Evolutionary conservation across 176 grass and related monocot species (phyloP), one percentile per base, ranked within the genome.

Genomic region (Luzula sylvatica): DNA sequence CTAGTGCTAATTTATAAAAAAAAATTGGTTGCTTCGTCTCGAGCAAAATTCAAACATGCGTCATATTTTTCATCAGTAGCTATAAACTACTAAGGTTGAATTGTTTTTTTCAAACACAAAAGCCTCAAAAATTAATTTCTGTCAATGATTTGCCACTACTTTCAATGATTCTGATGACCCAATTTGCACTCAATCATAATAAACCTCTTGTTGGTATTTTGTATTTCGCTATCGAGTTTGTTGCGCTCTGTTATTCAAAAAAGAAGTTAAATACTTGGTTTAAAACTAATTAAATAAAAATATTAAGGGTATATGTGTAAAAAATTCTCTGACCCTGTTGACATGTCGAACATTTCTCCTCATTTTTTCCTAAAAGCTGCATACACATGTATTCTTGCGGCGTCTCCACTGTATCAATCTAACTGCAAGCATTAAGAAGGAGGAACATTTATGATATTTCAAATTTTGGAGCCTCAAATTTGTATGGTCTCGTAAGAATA

Each of bases 151-250:
- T n/a, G n/a, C n/a, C n/a, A n/a, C n/a, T n/a, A n/a, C n/a, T n/a
- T n/a, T n/a, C n/a, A n/a, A n/a, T n/a, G n/a, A n/a, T n/a, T n/a
- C n/a, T n/a, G n/a, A n/a, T n/a, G n/a, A n/a, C n/a, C n/a, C n/a
- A n/a, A n/a, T n/a, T n/a, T n/a, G n/a, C n/a, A n/a, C 90, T 65
- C 68, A 88, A 58, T 66, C 90, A 83, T 76, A 96, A 73, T 50
- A 96, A 80, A n/a, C 90, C 90, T 60, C 90, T 81, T 7, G 90
- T 96, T 9, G 90, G 90, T 65, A 96, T 78, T 67, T 96, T 96
- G 80, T 96, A 96, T 73, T 88, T 76, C 56, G 88, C 14, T 22
- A 96, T 61, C 73, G 84, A 69, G 74, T 82, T 71, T 83, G 83
- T 67, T 89, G 83, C 0, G 67, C 51, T 67, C 84, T 96, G 67